Conservation (phyloP, 441 rosid genomes). For the Erodium trifolium region DNA sequence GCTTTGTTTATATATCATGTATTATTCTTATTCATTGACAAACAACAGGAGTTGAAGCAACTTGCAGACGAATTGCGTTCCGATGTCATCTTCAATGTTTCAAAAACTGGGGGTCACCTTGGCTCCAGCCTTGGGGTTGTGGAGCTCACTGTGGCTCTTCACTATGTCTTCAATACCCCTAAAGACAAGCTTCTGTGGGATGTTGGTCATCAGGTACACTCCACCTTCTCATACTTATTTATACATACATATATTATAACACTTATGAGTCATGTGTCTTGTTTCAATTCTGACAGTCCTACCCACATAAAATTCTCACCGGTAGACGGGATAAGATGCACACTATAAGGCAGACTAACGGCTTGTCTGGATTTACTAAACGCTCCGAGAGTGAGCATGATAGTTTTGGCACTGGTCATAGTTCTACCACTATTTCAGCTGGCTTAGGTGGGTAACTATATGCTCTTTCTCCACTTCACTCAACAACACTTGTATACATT, state of each 20-base stretch:
- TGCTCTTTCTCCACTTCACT: neutral
- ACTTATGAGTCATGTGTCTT: neutral
- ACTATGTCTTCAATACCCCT: constrained; percentile 55
- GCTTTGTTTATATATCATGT: neutral
- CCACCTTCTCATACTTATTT: too few species aligned
- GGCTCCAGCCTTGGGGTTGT: constrained; percentile 64
- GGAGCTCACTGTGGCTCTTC: constrained; percentile 53
- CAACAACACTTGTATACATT: too few species aligned
- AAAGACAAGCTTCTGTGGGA: constrained; percentile 71
- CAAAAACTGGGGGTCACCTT: constrained; percentile 67
- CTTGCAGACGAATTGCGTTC: constrained; percentile 63
- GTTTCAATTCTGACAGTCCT: constrained; percentile 38
- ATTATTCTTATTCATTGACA: neutral
- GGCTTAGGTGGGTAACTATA: constrained; percentile 43
- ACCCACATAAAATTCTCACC: constrained; percentile 64
- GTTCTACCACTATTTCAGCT: constrained; percentile 74
- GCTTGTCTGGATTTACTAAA: constrained; percentile 73
- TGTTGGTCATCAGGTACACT: constrained; percentile 75
- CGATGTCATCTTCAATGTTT: constrained; percentile 48
- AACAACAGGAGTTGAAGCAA: constrained; percentile 52
- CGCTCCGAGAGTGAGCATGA: constrained; percentile 64
- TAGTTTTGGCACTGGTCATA: constrained; percentile 67
- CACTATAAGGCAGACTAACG: constrained; percentile 56
- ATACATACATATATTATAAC: too few species aligned
- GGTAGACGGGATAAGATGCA: constrained; percentile 69